Evolutionary conservation across 805 yeast species (phyloP).

Genomic region (Maudiozyma bulderi): DNA sequence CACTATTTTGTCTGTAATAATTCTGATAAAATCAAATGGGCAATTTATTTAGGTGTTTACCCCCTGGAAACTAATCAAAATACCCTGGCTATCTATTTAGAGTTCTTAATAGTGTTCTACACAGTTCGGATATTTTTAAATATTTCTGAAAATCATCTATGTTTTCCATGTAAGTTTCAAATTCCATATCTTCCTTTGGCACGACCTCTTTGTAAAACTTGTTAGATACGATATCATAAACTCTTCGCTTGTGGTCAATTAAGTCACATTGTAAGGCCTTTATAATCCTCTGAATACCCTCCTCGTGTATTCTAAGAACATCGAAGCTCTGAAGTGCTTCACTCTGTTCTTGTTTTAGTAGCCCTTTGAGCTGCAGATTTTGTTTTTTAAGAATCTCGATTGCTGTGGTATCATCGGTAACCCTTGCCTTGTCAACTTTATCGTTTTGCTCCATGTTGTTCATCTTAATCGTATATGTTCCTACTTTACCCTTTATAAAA

Average conservation of each 20-base stretch:
- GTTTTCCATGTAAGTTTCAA: conserved; percentile 12
- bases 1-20: too few relatives aligned
- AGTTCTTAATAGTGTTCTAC: conserved; percentile 4
- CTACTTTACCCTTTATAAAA: conserved; percentile 7
- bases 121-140: conserved; percentile 13
- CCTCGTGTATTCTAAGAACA: conserved; percentile 15
- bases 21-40: too few relatives aligned
- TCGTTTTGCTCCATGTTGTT: neutral
- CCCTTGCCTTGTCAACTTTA: neutral
- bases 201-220: conserved; percentile 10
- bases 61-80: neutral
- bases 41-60: neutral
- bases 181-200: conserved; percentile 16
- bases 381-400: neutral
- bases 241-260: conserved; percentile 7
- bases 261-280: conserved; percentile 13
- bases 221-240: conserved; percentile 7
- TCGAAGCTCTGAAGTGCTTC: conserved; percentile 10
- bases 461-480: neutral
- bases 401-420: neutral
- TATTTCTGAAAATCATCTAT: conserved; percentile 13
- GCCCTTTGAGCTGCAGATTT: neutral
- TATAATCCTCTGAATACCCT: conserved; percentile 12
- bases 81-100: neutral
- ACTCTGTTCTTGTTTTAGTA: conserved; percentile 6